Base-by-base conservation (phyloP, 352 stramenopile species). In the Pythium sukuiense region DNA sequence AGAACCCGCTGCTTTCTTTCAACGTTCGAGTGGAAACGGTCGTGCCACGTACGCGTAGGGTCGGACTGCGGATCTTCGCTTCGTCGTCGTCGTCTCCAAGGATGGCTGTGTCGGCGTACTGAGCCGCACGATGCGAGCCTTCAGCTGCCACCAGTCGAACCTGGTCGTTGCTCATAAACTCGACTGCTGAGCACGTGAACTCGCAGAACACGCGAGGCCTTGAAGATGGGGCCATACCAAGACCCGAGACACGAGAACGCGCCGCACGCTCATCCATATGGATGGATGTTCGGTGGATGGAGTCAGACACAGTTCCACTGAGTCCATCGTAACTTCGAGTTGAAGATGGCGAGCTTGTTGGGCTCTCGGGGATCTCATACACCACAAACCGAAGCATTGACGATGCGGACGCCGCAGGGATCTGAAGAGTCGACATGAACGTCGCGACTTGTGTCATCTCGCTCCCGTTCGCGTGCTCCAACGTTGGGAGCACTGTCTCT, bases 391-490 rank as follows among this genome's bases (percentile, higher is more conserved):
- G 86, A 27, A 95, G 65, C 55, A 90, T 76, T 2, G 83, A 73
- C 29, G 89, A 88, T 4, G 74, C 60, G 27, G 79, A 71, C 72
- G 90, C 81, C 32, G 88, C 72, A 12, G 86, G 84, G 29, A 93
- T 84, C 63, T 95, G 84, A 12, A 95, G 67, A 7, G 92, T 83
- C 14, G 84, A 93, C 70, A 91, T 74, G 60, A 95, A 95, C 7
- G 74, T 86, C 30, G 86, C 84, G 27, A 87, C 74, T 59, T 92
- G 83, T 7, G 70, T 81, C 20, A 59, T 56, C 6, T 33, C 43
- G 24, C 58, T 61, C 3, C 24, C 59, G 3, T 61, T 43, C 41
- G 59, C 35, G n/a, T 77, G 71, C 29, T 89, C 72, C 20, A 89
- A 30, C 2, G 78, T 88, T 8, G 86, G 86, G 16, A 89, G 67